Evolutionary conservation across 2,329 filamentous ascomycete genomes (phyloP), one percentile per base, ranked within the genome.

Genomic region (Incumbomyces delicatus): DNA sequence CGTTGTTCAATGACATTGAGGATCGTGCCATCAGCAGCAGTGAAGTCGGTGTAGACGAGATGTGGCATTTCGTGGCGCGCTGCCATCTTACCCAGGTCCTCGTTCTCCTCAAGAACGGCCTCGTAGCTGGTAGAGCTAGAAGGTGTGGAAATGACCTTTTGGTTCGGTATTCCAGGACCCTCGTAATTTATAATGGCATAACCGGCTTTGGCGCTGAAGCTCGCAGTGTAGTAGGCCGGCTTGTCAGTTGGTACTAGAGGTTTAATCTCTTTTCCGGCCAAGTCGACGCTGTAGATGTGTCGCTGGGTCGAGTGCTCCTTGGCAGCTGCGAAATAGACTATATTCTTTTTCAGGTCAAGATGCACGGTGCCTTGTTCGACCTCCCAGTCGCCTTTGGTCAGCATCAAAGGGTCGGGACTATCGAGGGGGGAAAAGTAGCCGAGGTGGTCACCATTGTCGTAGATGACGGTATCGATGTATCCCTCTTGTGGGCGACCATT

Each of bases 401-500:
- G 78, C 72, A 94, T 79, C 39, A 86, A 68, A 5, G 92, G 89
- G n/a, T 85, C 71, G 0, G 84, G 72, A 56, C 81, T 89, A 57
- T 96, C 85, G 44, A 96, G 66, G 2, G 92, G 90, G 0, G 83
- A 82, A 61, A 95, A 98, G 67, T 96, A 96, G 0, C 85, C 92
- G 42, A 98, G 70, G 58, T 98, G 92, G 57, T 96, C 87, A 57
- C 85, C 87, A 46, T 88, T 83, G 16, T 94, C 77, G 60, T 94
- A 74, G 46, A 96, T 84, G 49, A 96, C 72, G 0, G 85, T 88
- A 64, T 98, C 92, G 51, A 98, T 81, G 60, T 98, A 98, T 17
- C 92, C 92, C 63, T 95, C 88, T 4, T 90, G 66, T 1, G 77
- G 72, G 17, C 89, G 81, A 12, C 85, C 86, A 52, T 85, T 87